phyloP scores from a whole-genome alignment of 169 alveolate genomes.

The Plasmodium ovale region DNA sequence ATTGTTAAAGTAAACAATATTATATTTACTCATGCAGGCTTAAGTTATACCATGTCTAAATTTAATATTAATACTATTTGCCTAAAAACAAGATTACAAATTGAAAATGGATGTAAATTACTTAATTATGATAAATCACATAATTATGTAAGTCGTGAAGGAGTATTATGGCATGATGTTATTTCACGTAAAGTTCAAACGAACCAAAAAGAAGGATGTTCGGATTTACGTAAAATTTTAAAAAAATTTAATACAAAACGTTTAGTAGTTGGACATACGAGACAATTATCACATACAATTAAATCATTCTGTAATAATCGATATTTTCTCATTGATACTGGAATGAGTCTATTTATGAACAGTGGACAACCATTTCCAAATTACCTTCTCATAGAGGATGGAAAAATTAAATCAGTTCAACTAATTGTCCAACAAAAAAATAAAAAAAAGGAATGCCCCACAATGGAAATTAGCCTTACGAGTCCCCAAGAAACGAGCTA shows the following conservation, averaged over 20 bases:
- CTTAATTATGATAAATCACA: conserved; percentile 17
- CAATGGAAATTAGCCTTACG: conserved; percentile 1
- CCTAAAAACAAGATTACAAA: conserved; percentile 48
- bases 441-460: conserved; percentile 10
- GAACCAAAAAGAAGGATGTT: conserved; percentile 28
- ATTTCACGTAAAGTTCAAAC: conserved; percentile 11
- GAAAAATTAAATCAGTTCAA: conserved; percentile 21
- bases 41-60: conserved; percentile 22
- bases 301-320: conserved; percentile 22
- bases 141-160: conserved; percentile 29
- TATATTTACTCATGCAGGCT: conserved; percentile 56
- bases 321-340: conserved; percentile 62
- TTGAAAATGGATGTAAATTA: conserved; percentile 23
- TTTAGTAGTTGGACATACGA: conserved; percentile 64
- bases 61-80: conserved; percentile 24
- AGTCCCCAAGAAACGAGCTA: conserved; percentile 13
- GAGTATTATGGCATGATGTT: conserved; percentile 45
- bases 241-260: conserved; percentile 21
- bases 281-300: conserved; percentile 35
- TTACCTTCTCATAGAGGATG: conserved; percentile 25
- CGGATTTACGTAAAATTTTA: conserved; percentile 15
- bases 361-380: conserved; percentile 37
- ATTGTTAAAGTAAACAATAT: conserved; percentile 46
- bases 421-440: conserved; percentile 14
- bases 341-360: conserved; percentile 70